A percentile compares a stretch with the other conserved stretches of the same genome.
These are phyloP conservation scores for Metschnikowia proteae DNA, from an alignment of 805 yeast genomes.

Conservation along the genomic window DNA sequence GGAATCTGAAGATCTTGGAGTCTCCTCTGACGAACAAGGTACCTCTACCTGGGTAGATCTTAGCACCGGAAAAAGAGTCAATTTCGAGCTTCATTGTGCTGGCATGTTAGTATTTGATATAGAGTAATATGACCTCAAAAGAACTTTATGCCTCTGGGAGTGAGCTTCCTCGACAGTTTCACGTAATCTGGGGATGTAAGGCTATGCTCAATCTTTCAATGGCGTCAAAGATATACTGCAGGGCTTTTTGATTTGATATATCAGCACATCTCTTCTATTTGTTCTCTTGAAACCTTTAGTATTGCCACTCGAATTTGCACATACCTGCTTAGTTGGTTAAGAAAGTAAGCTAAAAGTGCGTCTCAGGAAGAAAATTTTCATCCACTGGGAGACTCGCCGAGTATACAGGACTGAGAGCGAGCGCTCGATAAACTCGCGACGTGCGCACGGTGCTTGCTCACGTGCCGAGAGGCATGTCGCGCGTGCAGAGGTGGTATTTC, in stretches of 20 bases:
- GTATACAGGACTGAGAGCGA: slow-evolving; percentile 16
- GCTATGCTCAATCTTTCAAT: not conserved
- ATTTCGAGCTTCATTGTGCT: slow-evolving; percentile 95
- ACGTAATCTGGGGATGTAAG: not conserved
- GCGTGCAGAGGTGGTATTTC: not conserved
- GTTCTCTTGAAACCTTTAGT: no score
- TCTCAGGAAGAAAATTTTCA: slow-evolving; percentile 18
- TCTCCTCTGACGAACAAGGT: slow-evolving; percentile 99
- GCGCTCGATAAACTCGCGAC: not conserved
- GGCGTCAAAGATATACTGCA: not conserved
- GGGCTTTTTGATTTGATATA: not conserved
- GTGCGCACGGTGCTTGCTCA: not conserved
- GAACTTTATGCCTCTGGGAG: not conserved
- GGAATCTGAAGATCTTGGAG: slow-evolving; percentile 99
- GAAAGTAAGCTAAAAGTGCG: slow-evolving; percentile 14
- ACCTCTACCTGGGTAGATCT: slow-evolving; percentile 99
- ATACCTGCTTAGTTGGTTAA: slow-evolving; percentile 20
- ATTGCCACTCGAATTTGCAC: slow-evolving; percentile 7
- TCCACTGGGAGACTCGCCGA: slow-evolving; percentile 12
- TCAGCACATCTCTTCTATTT: no score
- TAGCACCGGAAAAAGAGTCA: slow-evolving; percentile 98
- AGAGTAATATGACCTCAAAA: not conserved
- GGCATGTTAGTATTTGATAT: slow-evolving; percentile 30
- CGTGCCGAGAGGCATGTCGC: not conserved
- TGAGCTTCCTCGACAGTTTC: not conserved